Conservation (phyloP, 2,329 filamentous ascomycete genomes). For the Fusarium haematococcum region DNA sequence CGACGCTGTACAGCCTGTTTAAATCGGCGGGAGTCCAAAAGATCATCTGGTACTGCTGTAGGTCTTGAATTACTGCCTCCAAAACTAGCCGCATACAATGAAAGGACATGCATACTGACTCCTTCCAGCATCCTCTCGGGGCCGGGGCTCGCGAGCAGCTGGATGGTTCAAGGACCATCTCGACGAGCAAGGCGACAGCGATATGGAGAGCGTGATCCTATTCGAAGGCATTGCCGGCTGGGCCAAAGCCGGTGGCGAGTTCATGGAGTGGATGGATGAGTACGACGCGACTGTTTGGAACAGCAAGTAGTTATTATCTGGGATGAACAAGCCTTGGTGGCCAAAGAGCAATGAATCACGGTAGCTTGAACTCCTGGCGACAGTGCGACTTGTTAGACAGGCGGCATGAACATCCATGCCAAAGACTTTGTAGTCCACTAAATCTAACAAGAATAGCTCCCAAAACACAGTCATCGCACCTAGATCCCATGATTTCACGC, state of each 20-base stretch:
- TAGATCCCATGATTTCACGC: neutral
- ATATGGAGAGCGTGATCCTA: slow-evolving; percentile 62
- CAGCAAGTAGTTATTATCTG: neutral
- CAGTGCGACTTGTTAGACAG: neutral
- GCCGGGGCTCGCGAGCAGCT: slow-evolving; percentile 65
- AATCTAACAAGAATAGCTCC: neutral
- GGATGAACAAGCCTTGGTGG: neutral
- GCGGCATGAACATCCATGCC: neutral
- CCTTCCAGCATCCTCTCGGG: slow-evolving; percentile 63
- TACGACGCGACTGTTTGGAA: slow-evolving; percentile 48
- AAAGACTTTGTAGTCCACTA: neutral
- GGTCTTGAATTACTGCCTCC: slow-evolving; percentile 22
- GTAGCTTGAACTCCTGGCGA: neutral
- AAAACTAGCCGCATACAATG: neutral
- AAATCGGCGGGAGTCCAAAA: slow-evolving; percentile 53
- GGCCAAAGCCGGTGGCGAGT: slow-evolving; percentile 61
- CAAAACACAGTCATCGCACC: neutral
- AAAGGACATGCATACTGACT: neutral
- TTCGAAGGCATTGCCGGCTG: slow-evolving; percentile 67
- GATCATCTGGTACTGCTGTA: slow-evolving; percentile 64
- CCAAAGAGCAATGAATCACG: neutral
- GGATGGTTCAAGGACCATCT: slow-evolving; percentile 68
- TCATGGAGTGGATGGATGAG: slow-evolving; percentile 59
- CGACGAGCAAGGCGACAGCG: slow-evolving; percentile 51
- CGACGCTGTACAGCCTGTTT: slow-evolving; percentile 56